phyloP scores from a whole-genome alignment of 768 basidiomycete species.

The Trametopsis cervina region DNA sequence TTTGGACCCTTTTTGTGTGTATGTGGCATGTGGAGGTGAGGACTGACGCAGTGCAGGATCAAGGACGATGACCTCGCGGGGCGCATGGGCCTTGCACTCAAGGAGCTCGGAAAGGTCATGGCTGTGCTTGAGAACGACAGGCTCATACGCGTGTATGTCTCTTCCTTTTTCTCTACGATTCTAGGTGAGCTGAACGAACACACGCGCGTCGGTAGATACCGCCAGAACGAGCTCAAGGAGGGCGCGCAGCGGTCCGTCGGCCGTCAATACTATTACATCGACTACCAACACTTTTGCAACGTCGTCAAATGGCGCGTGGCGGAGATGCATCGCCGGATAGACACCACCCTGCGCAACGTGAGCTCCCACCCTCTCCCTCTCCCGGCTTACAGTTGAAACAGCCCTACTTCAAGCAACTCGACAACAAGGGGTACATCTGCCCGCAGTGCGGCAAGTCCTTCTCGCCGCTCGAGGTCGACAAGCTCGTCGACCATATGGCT shows the following conservation, averaged over 20 bases:
- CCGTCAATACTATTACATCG: constrained; percentile 93
- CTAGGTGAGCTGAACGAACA: neutral
- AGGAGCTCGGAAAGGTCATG: constrained; percentile 86
- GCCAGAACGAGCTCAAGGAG: constrained; percentile 88
- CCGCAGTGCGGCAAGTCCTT: constrained; percentile 82
- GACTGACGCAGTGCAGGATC: constrained; percentile 65
- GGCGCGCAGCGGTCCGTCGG: constrained; percentile 82
- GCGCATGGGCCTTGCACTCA: constrained; percentile 81
- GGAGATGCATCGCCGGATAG: constrained; percentile 85
- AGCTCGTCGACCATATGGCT: constrained; percentile 64
- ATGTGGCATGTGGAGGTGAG: constrained; percentile 11
- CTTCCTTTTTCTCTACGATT: neutral
- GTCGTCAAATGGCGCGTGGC: constrained; percentile 97
- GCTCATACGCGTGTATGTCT: constrained; percentile 67
- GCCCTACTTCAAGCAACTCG: constrained; percentile 62
- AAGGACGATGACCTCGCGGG: constrained; percentile 94
- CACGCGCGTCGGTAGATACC: constrained; percentile 45
- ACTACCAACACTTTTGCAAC: constrained; percentile 93
- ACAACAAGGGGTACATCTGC: constrained; percentile 97
- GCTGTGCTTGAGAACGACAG: constrained; percentile 74
- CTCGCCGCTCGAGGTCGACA: constrained; percentile 78
- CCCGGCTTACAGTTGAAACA: neutral
- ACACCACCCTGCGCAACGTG: constrained; percentile 85
- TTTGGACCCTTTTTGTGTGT: constrained; percentile 16
- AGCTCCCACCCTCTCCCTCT: constrained; percentile 20